Percentiles rank a stretch among this genome's conserved stretches.
phyloP scores from a whole-genome alignment of 805 yeast species.

The Barnettozyma botsteinii region DNA sequence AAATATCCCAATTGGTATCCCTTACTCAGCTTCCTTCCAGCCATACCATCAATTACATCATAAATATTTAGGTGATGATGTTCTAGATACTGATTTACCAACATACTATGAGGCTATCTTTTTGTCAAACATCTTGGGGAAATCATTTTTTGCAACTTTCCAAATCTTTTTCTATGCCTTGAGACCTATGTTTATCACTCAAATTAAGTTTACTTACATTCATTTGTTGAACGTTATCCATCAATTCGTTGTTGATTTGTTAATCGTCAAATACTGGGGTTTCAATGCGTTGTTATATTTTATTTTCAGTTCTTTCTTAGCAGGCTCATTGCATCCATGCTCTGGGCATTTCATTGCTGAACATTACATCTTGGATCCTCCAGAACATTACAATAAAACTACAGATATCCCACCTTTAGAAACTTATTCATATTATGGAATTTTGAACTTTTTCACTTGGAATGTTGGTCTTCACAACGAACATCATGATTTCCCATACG shows the following conservation, averaged over 20 bases:
- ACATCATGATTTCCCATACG: slow-evolving; percentile 92
- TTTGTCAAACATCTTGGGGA: slow-evolving; percentile 73
- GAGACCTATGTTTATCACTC: slow-evolving; percentile 82
- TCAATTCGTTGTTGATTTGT: slow-evolving; percentile 54
- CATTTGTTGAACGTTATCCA: slow-evolving; percentile 59
- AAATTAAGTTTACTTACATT: slow-evolving; percentile 64
- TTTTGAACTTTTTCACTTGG: slow-evolving; percentile 74
- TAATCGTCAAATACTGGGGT: slow-evolving; percentile 60
- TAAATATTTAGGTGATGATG: slow-evolving; percentile 81
- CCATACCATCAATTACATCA: slow-evolving; percentile 92
- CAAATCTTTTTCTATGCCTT: slow-evolving; percentile 86
- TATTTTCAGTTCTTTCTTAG: slow-evolving; percentile 71
- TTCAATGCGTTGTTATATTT: slow-evolving; percentile 59
- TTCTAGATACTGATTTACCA: slow-evolving; percentile 83
- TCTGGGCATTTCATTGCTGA: slow-evolving; percentile 97
- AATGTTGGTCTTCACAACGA: slow-evolving; percentile 93
- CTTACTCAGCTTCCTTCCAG: slow-evolving; percentile 78
- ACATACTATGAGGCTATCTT: slow-evolving; percentile 70
- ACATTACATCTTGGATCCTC: slow-evolving; percentile 71
- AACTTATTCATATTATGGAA: slow-evolving; percentile 85
- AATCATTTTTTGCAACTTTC: slow-evolving; percentile 84
- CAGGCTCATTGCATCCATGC: slow-evolving; percentile 89
- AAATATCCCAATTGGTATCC: slow-evolving; percentile 84
- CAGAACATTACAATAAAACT: slow-evolving; percentile 25
- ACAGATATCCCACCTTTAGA: slow-evolving; percentile 56